Evolutionary conservation across 371 early-diverging fungal species (phyloP), one percentile per base, ranked within the genome.

Genomic region (Phascolomyces articulosus): DNA sequence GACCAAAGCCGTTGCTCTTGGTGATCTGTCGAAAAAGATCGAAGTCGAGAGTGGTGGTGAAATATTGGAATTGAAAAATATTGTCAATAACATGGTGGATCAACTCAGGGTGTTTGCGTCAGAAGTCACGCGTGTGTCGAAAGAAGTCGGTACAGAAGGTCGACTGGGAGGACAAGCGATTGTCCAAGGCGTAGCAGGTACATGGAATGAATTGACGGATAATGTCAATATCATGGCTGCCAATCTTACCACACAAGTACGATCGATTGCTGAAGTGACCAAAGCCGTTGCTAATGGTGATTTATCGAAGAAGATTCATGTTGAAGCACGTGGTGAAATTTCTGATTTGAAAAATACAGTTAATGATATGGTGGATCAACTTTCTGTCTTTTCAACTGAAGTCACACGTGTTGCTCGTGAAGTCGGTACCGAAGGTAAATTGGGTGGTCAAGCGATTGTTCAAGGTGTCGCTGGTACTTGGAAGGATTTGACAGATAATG

Each of bases 201-300:
- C 72, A 2, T 77, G 78, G 78, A 55, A 61, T 9, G 78, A 77
- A 9, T 55, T 80, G 44, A 78, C 78, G 0, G 82, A 78, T 62
- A 74, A 74, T 40, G 79, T 81, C 61, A 81, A 81, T 59, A 23
- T 64, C 24, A 73, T 78, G 77, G 77, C 77, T 0, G 64, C 63
- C 56, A 78, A 78, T 59, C 48, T 83, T 65, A 80, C 80, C 0
- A 73, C 68, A 16, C 79, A 80, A 69, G 85, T 87, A n/a, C 83
- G 88, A 0, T 78, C 79, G 40, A 79, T 77, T 58, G 72, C 75
- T 8, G 29, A 44, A 16, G 76, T 77, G 11, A 73, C 75, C 6
- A 73, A 63, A 13, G 77, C 81, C 41, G 73, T 87, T 8, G 84
- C 87, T 26, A 79, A 82, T 54, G 75, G 76, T 9, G 85, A 87